These are phyloP conservation scores for Citrus unshiu DNA, from an alignment of 345 rosid genomes.

Conservation along the genomic window DNA sequence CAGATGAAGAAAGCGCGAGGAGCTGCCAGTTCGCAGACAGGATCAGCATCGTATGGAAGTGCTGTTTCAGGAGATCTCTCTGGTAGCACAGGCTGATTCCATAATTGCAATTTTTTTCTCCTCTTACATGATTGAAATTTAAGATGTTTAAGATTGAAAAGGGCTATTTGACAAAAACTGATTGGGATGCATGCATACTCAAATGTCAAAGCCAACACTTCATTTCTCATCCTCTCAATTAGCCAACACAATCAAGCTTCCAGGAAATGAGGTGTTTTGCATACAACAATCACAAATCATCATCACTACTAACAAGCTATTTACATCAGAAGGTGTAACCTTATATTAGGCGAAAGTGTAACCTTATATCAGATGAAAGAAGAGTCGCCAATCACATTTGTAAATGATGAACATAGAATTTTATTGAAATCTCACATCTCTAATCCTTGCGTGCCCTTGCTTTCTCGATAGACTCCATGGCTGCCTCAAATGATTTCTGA, in stretches of 20 bases:
- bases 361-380: neutral
- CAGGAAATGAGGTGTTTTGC: neutral
- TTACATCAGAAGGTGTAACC: neutral
- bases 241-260: neutral
- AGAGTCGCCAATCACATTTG: neutral
- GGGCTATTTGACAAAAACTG: neutral
- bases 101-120: neutral
- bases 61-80: constrained; percentile 84
- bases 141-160: neutral
- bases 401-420: neutral
- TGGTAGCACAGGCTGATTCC: constrained; percentile 62
- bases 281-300: too few relatives aligned
- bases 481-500: constrained; percentile 92
- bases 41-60: constrained; percentile 84
- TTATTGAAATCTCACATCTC: constrained; percentile 9
- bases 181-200: neutral
- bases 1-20: constrained; percentile 75
- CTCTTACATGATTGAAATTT: neutral
- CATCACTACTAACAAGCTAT: neutral
- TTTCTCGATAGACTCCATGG: constrained; percentile 71
- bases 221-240: neutral
- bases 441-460: constrained; percentile 45
- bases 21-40: constrained; percentile 68
- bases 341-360: neutral
- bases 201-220: neutral